Conservation (phyloP, 371 early-diverging fungal species). For the Mucor velutinosus region DNA sequence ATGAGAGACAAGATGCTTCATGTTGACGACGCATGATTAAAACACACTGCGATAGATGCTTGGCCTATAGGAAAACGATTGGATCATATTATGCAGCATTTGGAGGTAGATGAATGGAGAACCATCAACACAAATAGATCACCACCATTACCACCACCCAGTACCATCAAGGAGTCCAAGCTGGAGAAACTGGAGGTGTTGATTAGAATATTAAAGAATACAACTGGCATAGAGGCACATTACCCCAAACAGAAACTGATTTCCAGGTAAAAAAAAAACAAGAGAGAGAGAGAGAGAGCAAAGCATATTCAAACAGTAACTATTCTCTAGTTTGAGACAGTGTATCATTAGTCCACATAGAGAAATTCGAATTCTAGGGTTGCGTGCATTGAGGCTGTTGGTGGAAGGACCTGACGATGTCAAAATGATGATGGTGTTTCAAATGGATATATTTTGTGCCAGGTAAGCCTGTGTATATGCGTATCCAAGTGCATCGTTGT, state of each 20-base stretch:
- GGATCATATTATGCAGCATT: conserved; percentile 35
- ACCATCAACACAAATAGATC: conserved; percentile 5
- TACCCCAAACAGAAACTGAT: conserved; percentile 38
- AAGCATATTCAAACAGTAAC: too few species aligned
- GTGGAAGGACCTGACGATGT: conserved; percentile 48
- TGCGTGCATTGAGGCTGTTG: conserved; percentile 59
- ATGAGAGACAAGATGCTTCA: too few species aligned
- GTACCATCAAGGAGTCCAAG: conserved; percentile 35
- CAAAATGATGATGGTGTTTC: conserved; percentile 49
- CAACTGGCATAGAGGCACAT: conserved; percentile 41
- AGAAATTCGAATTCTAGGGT: conserved; percentile 56
- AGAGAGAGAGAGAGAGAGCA: too few species aligned
- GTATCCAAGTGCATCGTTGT: background rate
- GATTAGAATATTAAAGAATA: conserved; percentile 46
- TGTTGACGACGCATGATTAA: background rate
- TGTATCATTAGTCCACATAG: conserved; percentile 56
- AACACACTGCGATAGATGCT: conserved; percentile 28
- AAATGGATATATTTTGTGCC: conserved; percentile 69
- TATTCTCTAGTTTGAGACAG: conserved; percentile 55
- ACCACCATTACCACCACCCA: conserved; percentile 15
- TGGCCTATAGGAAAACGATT: conserved; percentile 42
- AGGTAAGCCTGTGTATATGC: conserved; percentile 36
- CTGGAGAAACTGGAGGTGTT: conserved; percentile 41
- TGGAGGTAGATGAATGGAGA: conserved; percentile 46
- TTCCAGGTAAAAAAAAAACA: conserved; percentile 28